A percentile compares a stretch with the other conserved stretches of the same genome.
Evolutionary conservation across 2,329 filamentous ascomycete species (phyloP).

Genomic region (Claviceps monticola): DNA sequence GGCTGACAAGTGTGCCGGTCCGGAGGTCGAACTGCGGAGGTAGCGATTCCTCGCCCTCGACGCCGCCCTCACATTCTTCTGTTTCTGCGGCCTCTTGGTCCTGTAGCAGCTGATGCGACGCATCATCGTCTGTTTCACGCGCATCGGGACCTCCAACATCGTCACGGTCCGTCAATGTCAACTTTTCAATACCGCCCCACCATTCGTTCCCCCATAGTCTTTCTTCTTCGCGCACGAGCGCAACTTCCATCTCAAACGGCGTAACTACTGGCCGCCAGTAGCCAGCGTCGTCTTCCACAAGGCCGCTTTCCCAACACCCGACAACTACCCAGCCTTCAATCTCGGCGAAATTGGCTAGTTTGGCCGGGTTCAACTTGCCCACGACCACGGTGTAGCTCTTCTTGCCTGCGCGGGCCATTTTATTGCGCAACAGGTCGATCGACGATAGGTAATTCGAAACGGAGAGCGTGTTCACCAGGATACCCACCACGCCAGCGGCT

Average conservation of each 20-base stretch:
- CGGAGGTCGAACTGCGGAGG: slow-evolving; percentile 86
- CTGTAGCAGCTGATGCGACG: neutral
- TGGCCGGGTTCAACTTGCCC: slow-evolving; percentile 88
- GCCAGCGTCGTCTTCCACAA: slow-evolving; percentile 69
- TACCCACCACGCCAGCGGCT: slow-evolving; percentile 75
- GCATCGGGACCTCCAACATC: neutral
- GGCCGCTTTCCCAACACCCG: slow-evolving; percentile 92
- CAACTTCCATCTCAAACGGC: slow-evolving; percentile 80
- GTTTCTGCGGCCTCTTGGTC: neutral
- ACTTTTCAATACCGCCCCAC: slow-evolving; percentile 70
- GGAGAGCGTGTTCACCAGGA: slow-evolving; percentile 88
- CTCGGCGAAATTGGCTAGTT: slow-evolving; percentile 92
- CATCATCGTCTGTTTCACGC: neutral
- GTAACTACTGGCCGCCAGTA: slow-evolving; percentile 87
- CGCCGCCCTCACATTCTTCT: slow-evolving; percentile 19
- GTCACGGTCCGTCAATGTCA: slow-evolving; percentile 28
- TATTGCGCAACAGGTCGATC: slow-evolving; percentile 55
- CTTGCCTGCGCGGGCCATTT: slow-evolving; percentile 71
- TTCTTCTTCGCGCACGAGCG: slow-evolving; percentile 59
- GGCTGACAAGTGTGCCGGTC: slow-evolving; percentile 69
- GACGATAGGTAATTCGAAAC: slow-evolving; percentile 82
- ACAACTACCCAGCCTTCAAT: slow-evolving; percentile 95
- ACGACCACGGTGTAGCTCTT: slow-evolving; percentile 96
- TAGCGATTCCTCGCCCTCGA: slow-evolving; percentile 56
- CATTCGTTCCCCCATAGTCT: slow-evolving; percentile 79